Conservation (phyloP, 805 yeast genomes). For the Lachancea mirantina region DNA sequence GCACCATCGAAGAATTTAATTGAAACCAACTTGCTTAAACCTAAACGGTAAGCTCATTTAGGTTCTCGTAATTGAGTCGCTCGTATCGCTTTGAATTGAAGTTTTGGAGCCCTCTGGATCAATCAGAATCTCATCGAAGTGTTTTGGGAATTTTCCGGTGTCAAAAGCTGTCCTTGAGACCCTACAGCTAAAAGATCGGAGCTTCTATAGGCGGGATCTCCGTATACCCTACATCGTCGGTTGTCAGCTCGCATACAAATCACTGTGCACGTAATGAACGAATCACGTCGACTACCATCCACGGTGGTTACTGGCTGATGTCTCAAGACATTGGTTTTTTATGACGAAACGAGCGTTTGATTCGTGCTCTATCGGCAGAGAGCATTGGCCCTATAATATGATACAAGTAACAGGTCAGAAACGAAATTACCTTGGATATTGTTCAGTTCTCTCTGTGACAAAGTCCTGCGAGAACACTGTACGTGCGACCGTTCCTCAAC, state of each 20-base stretch:
- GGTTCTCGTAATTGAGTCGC: background rate
- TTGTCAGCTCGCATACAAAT: background rate
- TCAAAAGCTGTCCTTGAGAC: conserved; percentile 1
- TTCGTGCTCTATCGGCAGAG: too few relatives aligned
- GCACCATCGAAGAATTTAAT: background rate
- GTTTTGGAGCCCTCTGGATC: background rate
- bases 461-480: too few relatives aligned
- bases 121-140: conserved; percentile 1
- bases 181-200: conserved; percentile 2
- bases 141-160: conserved; percentile 2
- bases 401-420: too few relatives aligned
- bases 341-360: too few relatives aligned
- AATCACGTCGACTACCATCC: conserved; percentile 5
- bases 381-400: too few relatives aligned
- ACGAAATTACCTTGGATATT: too few relatives aligned
- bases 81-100: background rate
- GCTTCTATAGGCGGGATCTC: conserved; percentile 3
- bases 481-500: too few relatives aligned
- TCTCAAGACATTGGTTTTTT: conserved; percentile 1
- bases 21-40: background rate
- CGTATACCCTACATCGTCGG: conserved; percentile 1
- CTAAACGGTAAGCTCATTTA: background rate
- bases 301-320: conserved; percentile 4
- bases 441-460: too few relatives aligned
- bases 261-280: conserved; percentile 3